Evolutionary conservation across 805 yeast species (phyloP).

Genomic region (Pichia heedii): DNA sequence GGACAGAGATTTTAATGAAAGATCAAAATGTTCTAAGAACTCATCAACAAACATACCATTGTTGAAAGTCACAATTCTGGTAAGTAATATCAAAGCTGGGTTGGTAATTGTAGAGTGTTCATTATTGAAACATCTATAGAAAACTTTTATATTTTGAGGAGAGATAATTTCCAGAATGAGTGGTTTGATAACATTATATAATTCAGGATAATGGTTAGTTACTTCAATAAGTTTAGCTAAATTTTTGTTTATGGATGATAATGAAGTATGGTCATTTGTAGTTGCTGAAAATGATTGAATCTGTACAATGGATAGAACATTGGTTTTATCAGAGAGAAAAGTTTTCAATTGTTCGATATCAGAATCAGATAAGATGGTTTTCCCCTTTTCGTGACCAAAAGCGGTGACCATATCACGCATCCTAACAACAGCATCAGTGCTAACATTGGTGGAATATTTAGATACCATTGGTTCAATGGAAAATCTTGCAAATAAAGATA

Average conservation of each 20-base stretch:
- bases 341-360: too few species aligned
- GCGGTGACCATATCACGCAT: constrained; percentile 3
- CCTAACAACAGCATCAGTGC: constrained; percentile 9
- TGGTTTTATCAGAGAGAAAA: constrained; percentile 25
- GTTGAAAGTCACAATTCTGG: constrained; percentile 40
- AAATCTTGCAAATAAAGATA: neutral
- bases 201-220: constrained; percentile 13
- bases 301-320: constrained; percentile 28
- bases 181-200: constrained; percentile 23
- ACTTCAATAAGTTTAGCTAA: constrained; percentile 30
- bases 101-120: constrained; percentile 49
- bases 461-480: neutral
- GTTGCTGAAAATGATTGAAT: constrained; percentile 37
- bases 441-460: constrained; percentile 4
- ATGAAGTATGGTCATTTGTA: constrained; percentile 42
- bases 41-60: constrained; percentile 45
- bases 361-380: too few species aligned
- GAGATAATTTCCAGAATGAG: constrained; percentile 46
- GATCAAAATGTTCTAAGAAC: constrained; percentile 59
- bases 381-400: neutral
- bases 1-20: constrained; percentile 51
- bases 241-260: constrained; percentile 35
- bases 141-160: constrained; percentile 45
- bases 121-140: constrained; percentile 59
- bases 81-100: constrained; percentile 52